Percentiles rank a stretch among this genome's conserved stretches.
phyloP scores from a whole-genome alignment of 768 basidiomycete genomes.

The Suillus alpinus region DNA sequence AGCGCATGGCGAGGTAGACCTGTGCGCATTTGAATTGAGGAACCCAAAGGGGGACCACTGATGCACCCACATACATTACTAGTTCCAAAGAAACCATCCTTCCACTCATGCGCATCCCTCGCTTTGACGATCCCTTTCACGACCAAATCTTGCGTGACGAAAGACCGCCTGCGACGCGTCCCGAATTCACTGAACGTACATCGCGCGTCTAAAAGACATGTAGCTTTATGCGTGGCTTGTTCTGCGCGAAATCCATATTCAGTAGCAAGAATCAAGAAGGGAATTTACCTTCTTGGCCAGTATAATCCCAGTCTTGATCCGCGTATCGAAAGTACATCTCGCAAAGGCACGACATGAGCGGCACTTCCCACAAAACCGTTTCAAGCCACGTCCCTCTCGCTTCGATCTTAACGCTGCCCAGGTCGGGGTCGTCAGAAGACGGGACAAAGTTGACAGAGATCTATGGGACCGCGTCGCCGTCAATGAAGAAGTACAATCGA shows the following conservation, averaged over 20 bases:
- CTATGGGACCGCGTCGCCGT: conserved; percentile 31
- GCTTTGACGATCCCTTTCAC: conserved; percentile 69
- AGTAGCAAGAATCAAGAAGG: not conserved
- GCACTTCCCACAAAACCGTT: conserved; percentile 94
- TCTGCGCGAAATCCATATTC: conserved; percentile 40
- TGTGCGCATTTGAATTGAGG: conserved; percentile 27
- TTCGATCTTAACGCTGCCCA: conserved; percentile 72
- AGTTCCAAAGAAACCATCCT: conserved; percentile 59
- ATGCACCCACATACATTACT: conserved; percentile 65
- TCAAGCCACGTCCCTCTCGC: conserved; percentile 74
- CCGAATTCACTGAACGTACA: conserved; percentile 86
- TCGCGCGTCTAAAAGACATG: conserved; percentile 55
- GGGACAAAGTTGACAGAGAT: conserved; percentile 67
- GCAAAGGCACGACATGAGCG: conserved; percentile 87
- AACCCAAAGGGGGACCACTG: conserved; percentile 15
- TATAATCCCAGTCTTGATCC: conserved; percentile 79
- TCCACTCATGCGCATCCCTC: conserved; percentile 19
- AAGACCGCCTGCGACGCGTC: conserved; percentile 76
- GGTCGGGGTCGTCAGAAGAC: conserved; percentile 41
- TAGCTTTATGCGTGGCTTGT: conserved; percentile 69
- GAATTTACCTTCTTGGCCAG: conserved; percentile 69
- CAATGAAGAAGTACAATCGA: not conserved
- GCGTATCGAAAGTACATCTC: conserved; percentile 82
- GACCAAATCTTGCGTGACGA: conserved; percentile 73
- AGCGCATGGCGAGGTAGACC: conserved; percentile 83